Conservation (phyloP, 2,329 filamentous ascomycete genomes). For the Epichloe uncinata region DNA sequence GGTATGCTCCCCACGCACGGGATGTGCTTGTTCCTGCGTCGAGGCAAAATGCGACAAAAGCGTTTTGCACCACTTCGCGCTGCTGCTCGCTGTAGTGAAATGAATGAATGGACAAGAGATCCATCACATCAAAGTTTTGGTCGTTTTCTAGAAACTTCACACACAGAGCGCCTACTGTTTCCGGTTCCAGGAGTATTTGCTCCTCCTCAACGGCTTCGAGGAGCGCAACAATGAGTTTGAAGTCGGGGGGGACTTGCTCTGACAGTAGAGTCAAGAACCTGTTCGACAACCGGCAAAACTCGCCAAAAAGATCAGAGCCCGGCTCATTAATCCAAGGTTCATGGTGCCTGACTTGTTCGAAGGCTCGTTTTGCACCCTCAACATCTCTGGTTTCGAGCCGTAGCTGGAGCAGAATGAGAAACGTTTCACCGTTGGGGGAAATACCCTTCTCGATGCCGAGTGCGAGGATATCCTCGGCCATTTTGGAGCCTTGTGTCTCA, state of each 20-base stretch:
- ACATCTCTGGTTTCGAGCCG: conserved; percentile 61
- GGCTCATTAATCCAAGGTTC: conserved; percentile 26
- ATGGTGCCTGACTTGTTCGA: conserved; percentile 29
- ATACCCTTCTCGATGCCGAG: conserved; percentile 55
- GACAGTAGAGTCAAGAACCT: conserved; percentile 59
- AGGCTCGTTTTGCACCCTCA: conserved; percentile 53
- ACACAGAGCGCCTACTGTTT: conserved; percentile 62
- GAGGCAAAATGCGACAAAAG: conserved; percentile 55
- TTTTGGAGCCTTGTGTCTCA: conserved; percentile 52
- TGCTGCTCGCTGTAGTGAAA: conserved; percentile 58
- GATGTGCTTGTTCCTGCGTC: conserved; percentile 49
- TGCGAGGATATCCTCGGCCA: conserved; percentile 60
- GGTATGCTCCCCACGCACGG: conserved; percentile 50
- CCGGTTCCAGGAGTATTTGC: conserved; percentile 54
- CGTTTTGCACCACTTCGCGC: conserved; percentile 50
- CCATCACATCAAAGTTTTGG: conserved; percentile 66
- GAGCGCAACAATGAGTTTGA: conserved; percentile 59
- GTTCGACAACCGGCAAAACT: conserved; percentile 54
- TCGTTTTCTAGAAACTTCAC: conserved; percentile 61
- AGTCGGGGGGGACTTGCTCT: conserved; percentile 40
- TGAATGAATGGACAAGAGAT: conserved; percentile 65
- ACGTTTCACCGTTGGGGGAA: conserved; percentile 54
- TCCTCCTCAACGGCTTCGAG: conserved; percentile 60
- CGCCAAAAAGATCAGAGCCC: conserved; percentile 29
- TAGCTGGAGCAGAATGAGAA: conserved; percentile 62